Evolutionary conservation across 2,329 filamentous ascomycete species (phyloP).

Genomic region (Ophiostoma populinum): DNA sequence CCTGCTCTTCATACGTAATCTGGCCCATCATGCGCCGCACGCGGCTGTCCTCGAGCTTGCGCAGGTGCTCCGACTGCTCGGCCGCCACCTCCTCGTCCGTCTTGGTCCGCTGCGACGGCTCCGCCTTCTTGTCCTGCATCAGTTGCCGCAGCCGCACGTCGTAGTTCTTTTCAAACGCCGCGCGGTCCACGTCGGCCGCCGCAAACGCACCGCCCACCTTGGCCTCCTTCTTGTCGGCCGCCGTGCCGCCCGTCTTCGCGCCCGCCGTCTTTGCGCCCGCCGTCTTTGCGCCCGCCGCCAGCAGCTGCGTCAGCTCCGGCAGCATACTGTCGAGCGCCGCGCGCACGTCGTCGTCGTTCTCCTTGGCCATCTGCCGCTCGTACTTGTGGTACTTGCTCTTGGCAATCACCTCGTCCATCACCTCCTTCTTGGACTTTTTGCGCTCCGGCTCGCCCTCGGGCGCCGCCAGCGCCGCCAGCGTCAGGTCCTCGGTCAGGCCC

Average conservation of each 20-base stretch:
- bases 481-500: slow-evolving; percentile 21
- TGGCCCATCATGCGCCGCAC: slow-evolving; percentile 78
- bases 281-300: slow-evolving; percentile 30
- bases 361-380: slow-evolving; percentile 80
- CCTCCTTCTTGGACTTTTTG: slow-evolving; percentile 90
- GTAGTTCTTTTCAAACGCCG: slow-evolving; percentile 68
- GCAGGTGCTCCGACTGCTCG: slow-evolving; percentile 60
- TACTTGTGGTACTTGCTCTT: slow-evolving; percentile 95
- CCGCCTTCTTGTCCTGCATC: slow-evolving; percentile 66
- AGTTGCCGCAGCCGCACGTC: slow-evolving; percentile 70
- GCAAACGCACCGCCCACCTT: not conserved
- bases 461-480: slow-evolving; percentile 10
- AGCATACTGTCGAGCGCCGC: slow-evolving; percentile 74
- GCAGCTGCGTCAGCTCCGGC: slow-evolving; percentile 53
- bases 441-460: slow-evolving; percentile 47
- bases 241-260: slow-evolving; percentile 12
- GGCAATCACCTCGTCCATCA: slow-evolving; percentile 94
- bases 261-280: slow-evolving; percentile 14
- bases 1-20: slow-evolving; percentile 36
- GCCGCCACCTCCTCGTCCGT: slow-evolving; percentile 72
- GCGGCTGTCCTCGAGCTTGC: slow-evolving; percentile 68
- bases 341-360: slow-evolving; percentile 79
- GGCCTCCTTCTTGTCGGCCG: slow-evolving; percentile 6
- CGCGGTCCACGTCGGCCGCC: slow-evolving; percentile 34
- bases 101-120: slow-evolving; percentile 76